Percentiles rank a stretch among this genome's conserved stretches.
These are phyloP conservation scores for Salvia hispanica DNA, from an alignment of 257 asterid species.

Conservation along the genomic window DNA sequence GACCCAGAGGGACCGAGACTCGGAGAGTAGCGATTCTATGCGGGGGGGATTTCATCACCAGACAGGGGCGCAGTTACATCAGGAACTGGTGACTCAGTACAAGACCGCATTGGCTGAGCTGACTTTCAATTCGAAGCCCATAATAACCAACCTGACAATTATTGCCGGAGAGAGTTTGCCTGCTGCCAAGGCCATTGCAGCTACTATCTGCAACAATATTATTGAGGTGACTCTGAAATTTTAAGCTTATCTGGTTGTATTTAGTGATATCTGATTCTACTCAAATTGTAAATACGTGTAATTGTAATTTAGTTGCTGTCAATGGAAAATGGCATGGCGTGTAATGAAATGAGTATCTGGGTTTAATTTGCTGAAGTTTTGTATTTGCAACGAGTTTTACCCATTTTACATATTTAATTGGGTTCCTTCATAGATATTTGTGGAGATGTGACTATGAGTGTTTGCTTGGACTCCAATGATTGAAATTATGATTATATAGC, in stretches of 20 bases:
- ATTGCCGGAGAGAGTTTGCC: conserved; percentile 94
- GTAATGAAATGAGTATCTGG: neutral
- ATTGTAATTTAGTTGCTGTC: conserved; percentile 32
- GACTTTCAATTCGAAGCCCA: conserved; percentile 92
- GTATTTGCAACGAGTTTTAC: conserved; percentile 8
- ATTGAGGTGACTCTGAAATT: conserved; percentile 83
- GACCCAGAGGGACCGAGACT: conserved; percentile 48
- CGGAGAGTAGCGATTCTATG: conserved; percentile 57
- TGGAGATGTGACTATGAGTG: neutral
- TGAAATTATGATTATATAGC: neutral
- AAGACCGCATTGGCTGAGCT: conserved; percentile 84
- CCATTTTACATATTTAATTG: conserved; percentile 5
- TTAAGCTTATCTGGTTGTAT: conserved; percentile 33
- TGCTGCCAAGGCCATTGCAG: conserved; percentile 88
- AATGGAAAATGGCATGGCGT: conserved; percentile 27
- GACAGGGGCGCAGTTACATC: conserved; percentile 51
- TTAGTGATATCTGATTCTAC: conserved; percentile 34
- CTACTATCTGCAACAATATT: conserved; percentile 69
- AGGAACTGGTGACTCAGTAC: conserved; percentile 88
- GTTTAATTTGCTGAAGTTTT: conserved; percentile 15
- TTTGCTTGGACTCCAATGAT: conserved; percentile 7
- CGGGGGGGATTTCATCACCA: conserved; percentile 58
- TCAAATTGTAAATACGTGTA: conserved; percentile 34
- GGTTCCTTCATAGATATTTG: neutral
- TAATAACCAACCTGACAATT: conserved; percentile 90